Evolutionary conservation across 495 filamentous ascomycete genomes (phyloP), one percentile per base, ranked within the genome.

Genomic region (Aspergillus ostianus): DNA sequence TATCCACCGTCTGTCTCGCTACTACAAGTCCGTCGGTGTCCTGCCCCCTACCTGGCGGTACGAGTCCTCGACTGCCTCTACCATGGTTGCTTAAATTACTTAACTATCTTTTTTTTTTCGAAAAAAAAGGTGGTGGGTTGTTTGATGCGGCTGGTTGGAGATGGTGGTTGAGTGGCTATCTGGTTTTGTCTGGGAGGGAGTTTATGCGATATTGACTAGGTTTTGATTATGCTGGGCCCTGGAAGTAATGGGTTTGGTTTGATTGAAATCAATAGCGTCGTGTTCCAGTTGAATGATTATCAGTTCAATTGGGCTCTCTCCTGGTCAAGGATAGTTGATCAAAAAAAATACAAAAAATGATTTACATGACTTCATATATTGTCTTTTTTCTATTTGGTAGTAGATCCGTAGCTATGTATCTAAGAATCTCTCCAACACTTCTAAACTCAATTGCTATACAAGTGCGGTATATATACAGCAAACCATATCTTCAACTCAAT

Each of bases 11-110:
- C 87, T 97, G 62, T 93, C 91, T 65, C 87, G 93, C 65, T 91
- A 92, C 87, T 98, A 97, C 89, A 98, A 97, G 89, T 89, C 93
- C 72, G 93, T 97, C 77, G 93, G 93, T 84, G 93, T 92, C 73
- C 88, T 99, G 56, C 93, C 95, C 67, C 95, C 94, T 60, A 97
- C 92, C 78, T 99, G 94, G 94, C 92, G 90, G 80, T 99, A 98
- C 82, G 90, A 92, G 86, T 84, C 80, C 71, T 78, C 80, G 61
- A 84, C 81, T 60, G 81, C 81, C 65, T 77, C 72, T 69, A 84
- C 81, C 65, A 68, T 84, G 61, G 81, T 84, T 62, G 76, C 81
- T 70, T 84, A 82, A 73, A 65, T 68, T 67, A 53, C 29, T 53
- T 57, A 46, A 4, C 27, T 15, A 30, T 18, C 50, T 19, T 10